These are phyloP conservation scores for Xylariales sp. DNA, from an alignment of 2,329 filamentous ascomycete species.

Conservation along the genomic window DNA sequence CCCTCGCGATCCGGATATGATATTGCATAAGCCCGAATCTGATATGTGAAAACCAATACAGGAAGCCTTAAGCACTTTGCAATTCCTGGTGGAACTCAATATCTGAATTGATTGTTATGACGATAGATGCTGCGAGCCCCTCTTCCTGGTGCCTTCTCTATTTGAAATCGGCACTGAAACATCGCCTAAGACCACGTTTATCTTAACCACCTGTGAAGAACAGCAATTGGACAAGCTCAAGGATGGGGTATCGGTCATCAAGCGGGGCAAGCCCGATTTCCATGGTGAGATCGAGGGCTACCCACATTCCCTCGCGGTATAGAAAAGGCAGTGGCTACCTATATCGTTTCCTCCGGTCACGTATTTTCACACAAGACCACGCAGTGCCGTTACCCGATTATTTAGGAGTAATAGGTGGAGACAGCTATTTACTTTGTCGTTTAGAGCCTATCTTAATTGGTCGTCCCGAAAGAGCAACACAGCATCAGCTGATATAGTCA, in stretches of 20 bases:
- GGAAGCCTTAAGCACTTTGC: background rate
- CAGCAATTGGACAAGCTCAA: background rate
- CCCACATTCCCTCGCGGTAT: no score
- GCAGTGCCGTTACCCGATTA: no score
- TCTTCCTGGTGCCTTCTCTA: background rate
- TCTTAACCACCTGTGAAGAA: background rate
- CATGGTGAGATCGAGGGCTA: background rate
- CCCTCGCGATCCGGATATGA: constrained; percentile 1
- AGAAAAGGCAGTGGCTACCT: no score
- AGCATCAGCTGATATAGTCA: no score
- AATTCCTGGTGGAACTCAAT: background rate
- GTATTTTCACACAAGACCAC: no score
- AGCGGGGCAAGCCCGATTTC: background rate
- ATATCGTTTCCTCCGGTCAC: no score
- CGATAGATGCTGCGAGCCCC: background rate
- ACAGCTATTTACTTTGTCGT: no score
- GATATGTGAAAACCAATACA: constrained; percentile 1
- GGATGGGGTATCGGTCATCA: background rate
- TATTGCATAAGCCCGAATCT: background rate
- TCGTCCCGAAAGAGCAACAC: no score
- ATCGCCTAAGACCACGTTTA: constrained; percentile 1
- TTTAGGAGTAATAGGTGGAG: no score
- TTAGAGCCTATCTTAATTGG: no score
- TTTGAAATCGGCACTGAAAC: background rate
- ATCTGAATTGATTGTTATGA: constrained; percentile 2